A percentile compares a stretch with the other conserved stretches of the same genome.
These are phyloP conservation scores for Malassezia brasiliensis DNA, from an alignment of 1,284 basidiomycete species.

Conservation along the genomic window DNA sequence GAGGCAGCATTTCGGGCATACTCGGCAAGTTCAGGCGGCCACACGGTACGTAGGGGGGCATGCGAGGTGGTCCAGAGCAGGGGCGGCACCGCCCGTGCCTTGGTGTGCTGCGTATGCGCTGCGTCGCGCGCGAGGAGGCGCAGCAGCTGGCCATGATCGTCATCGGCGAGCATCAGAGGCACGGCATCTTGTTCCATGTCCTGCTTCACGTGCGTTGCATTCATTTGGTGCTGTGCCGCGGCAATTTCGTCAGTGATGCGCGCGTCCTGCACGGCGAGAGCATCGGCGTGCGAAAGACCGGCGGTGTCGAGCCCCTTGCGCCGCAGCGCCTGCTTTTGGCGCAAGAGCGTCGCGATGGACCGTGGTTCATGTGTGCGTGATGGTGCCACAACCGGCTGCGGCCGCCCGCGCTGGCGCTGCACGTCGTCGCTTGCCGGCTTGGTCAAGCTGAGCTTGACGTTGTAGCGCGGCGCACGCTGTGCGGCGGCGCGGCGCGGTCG, in stretches of 20 bases:
- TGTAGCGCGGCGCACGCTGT: background rate
- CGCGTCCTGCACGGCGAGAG: background rate
- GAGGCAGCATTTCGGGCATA: too few species aligned
- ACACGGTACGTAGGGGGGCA: too few species aligned
- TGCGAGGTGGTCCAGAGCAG: too few species aligned
- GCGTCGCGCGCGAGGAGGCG: too few species aligned
- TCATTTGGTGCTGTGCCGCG: background rate
- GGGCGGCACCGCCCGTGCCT: too few species aligned
- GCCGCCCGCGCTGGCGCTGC: background rate
- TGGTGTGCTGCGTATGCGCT: too few species aligned
- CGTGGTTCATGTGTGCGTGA: background rate
- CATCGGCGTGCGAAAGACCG: background rate
- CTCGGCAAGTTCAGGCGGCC: too few species aligned
- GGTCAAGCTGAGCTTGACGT: slow-evolving; percentile 3
- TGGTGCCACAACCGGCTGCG: background rate
- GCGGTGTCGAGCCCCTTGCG: slow-evolving; percentile 1
- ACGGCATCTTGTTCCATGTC: too few species aligned
- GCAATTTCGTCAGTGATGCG: background rate
- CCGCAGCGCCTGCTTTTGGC: background rate
- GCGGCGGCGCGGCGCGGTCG: slow-evolving; percentile 11
- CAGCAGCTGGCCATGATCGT: too few species aligned
- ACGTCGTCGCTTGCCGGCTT: background rate
- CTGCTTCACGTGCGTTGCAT: background rate
- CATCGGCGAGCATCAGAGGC: too few species aligned
- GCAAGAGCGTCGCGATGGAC: background rate